A percentile compares a stretch with the other conserved stretches of the same genome.
These are phyloP conservation scores for Aspergillus aculeatinus DNA, from an alignment of 2,329 filamentous ascomycete genomes.

Conservation along the genomic window DNA sequence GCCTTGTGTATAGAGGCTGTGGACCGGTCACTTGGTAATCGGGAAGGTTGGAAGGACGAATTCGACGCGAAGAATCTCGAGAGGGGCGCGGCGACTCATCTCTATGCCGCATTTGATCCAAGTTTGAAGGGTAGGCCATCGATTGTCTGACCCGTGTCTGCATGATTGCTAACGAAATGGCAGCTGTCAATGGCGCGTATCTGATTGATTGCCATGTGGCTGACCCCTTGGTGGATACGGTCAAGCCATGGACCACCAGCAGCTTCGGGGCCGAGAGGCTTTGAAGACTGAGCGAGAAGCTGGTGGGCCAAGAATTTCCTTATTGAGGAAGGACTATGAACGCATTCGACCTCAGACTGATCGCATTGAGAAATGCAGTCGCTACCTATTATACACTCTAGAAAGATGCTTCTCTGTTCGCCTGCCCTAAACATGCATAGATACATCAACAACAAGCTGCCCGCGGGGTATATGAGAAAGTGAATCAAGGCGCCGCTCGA, in stretches of 20 bases:
- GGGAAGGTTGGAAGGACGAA: conserved; percentile 16
- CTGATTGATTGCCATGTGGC: conserved; percentile 44
- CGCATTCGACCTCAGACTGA: neutral
- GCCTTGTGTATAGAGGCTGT: neutral
- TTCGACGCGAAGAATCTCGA: conserved; percentile 25
- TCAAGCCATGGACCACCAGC: conserved; percentile 26
- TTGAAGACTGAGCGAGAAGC: conserved; percentile 49
- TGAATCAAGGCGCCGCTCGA: conserved; percentile 20
- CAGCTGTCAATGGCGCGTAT: conserved; percentile 39
- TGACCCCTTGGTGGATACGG: conserved; percentile 36
- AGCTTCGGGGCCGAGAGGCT: conserved; percentile 41
- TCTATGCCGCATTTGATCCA: conserved; percentile 35
- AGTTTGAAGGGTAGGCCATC: conserved; percentile 18
- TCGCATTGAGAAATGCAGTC: neutral
- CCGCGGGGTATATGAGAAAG: conserved; percentile 29
- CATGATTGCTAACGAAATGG: neutral
- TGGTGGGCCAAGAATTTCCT: conserved; percentile 42
- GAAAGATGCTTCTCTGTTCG: conserved; percentile 11
- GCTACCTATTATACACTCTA: neutral
- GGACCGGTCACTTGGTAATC: conserved; percentile 20
- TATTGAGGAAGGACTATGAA: conserved; percentile 11
- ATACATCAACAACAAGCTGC: conserved; percentile 22
- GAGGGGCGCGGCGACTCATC: conserved; percentile 32
- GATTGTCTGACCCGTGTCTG: too few relatives aligned
- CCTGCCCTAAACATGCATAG: conserved; percentile 18